Evolutionary conservation across 208 protist genomes (phyloP).

Genomic region (Porcisia hertigi): DNA sequence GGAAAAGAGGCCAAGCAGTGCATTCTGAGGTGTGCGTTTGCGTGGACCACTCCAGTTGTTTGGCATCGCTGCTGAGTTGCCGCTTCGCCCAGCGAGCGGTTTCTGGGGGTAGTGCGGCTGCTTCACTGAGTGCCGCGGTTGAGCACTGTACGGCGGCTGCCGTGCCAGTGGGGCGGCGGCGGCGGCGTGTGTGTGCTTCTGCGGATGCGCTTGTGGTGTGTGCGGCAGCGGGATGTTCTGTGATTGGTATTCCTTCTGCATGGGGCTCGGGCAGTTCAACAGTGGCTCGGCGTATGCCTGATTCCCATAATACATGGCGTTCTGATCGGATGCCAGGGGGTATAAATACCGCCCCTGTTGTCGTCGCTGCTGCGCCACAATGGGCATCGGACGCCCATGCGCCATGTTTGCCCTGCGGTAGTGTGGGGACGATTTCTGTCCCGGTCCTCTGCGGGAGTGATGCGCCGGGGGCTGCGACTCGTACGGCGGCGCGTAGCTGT

Average conservation of each 20-base stretch:
- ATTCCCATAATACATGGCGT: not conserved
- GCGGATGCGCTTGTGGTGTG: not conserved
- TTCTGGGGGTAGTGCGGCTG: not conserved
- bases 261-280: not conserved
- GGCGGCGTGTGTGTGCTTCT: not conserved
- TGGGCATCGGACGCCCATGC: no score
- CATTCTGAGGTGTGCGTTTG: slow-evolving; percentile 19
- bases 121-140: slow-evolving; percentile 4
- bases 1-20: slow-evolving; percentile 22
- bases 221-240: not conserved
- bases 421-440: not conserved
- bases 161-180: not conserved
- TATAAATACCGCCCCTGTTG: not conserved
- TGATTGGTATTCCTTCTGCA: not conserved
- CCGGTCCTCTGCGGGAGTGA: not conserved
- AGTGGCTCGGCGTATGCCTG: not conserved
- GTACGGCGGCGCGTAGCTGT: not conserved
- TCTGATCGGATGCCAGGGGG: not conserved
- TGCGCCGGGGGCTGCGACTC: not conserved
- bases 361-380: not conserved
- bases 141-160: not conserved
- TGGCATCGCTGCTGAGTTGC: not conserved
- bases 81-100: not conserved
- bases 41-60: slow-evolving; percentile 6
- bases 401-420: no score